Conservation (phyloP, 208 protist genomes). For the Trypanosoma platydactyli region DNA sequence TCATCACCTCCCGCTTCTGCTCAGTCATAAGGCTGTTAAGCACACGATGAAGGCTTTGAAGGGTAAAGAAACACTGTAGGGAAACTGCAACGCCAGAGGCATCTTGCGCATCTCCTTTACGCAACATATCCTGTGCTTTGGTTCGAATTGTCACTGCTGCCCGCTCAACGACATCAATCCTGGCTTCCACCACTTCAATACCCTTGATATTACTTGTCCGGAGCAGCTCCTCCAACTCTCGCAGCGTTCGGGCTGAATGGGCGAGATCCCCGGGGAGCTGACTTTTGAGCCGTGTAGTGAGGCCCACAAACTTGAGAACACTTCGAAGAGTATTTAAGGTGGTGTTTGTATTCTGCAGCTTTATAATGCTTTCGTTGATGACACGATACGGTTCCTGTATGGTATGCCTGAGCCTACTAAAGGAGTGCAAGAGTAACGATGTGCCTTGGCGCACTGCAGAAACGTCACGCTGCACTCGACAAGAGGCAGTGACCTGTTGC, state of each 20-base stretch:
- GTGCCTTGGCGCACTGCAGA: slow-evolving; percentile 46
- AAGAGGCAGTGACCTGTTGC: slow-evolving; percentile 60
- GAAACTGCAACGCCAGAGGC: slow-evolving; percentile 43
- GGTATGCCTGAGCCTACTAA: slow-evolving; percentile 53
- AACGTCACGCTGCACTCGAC: slow-evolving; percentile 53
- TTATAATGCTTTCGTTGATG: slow-evolving; percentile 52
- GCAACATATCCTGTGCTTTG: slow-evolving; percentile 55
- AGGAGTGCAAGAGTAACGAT: slow-evolving; percentile 50
- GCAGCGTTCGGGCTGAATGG: slow-evolving; percentile 59
- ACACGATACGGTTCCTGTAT: slow-evolving; percentile 65
- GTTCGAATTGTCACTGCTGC: slow-evolving; percentile 45
- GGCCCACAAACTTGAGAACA: slow-evolving; percentile 50
- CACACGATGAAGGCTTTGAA: slow-evolving; percentile 52
- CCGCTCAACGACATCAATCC: slow-evolving; percentile 49
- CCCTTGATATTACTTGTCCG: slow-evolving; percentile 32
- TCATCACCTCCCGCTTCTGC: slow-evolving; percentile 68
- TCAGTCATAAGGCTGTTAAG: slow-evolving; percentile 70
- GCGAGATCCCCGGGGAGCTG: slow-evolving; percentile 39
- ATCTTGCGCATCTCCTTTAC: slow-evolving; percentile 1
- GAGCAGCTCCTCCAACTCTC: slow-evolving; percentile 68
- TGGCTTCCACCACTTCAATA: slow-evolving; percentile 63
- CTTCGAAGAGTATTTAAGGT: slow-evolving; percentile 50
- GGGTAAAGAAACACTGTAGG: slow-evolving; percentile 62
- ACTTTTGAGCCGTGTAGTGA: slow-evolving; percentile 49
- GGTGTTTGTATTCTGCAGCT: slow-evolving; percentile 60